These are phyloP conservation scores for Dentipellis fragilis DNA, from an alignment of 768 basidiomycete species.

Conservation along the genomic window DNA sequence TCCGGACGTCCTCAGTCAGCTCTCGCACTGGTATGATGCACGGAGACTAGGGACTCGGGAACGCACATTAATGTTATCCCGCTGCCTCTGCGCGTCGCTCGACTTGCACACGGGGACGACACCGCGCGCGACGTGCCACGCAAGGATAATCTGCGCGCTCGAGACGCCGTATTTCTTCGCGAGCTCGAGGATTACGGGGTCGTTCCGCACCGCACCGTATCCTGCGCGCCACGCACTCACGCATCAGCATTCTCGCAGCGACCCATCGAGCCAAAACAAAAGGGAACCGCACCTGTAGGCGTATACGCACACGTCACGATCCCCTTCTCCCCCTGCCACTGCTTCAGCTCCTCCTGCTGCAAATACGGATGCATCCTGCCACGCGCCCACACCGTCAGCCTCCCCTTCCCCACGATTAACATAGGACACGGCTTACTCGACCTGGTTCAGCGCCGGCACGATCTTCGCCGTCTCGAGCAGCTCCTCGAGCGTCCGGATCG, in stretches of 20 bases:
- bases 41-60: not conserved
- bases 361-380: conserved; percentile 40
- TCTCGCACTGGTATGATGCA: too few relatives aligned
- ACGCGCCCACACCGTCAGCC: not conserved
- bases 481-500: conserved; percentile 30
- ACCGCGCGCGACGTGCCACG: conserved; percentile 41
- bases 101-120: conserved; percentile 39
- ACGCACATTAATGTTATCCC: conserved; percentile 38
- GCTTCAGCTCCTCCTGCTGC: conserved; percentile 35
- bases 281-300: conserved; percentile 28
- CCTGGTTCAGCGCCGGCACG: conserved; percentile 37
- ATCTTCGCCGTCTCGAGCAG: conserved; percentile 29
- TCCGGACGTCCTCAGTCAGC: not conserved
- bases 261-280: not conserved
- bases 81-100: conserved; percentile 34
- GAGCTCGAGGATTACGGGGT: conserved; percentile 34
- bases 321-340: conserved; percentile 38
- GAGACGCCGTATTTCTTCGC: conserved; percentile 38
- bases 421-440: conserved; percentile 27
- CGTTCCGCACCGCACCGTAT: conserved; percentile 26
- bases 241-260: not conserved
- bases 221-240: not conserved
- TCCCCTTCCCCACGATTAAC: not conserved
- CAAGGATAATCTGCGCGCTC: conserved; percentile 38
- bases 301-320: conserved; percentile 41